Evolutionary conservation across 192 early-diverging fungal species (phyloP), one percentile per base, ranked within the genome.

Genomic region (Coemansia sp.): DNA sequence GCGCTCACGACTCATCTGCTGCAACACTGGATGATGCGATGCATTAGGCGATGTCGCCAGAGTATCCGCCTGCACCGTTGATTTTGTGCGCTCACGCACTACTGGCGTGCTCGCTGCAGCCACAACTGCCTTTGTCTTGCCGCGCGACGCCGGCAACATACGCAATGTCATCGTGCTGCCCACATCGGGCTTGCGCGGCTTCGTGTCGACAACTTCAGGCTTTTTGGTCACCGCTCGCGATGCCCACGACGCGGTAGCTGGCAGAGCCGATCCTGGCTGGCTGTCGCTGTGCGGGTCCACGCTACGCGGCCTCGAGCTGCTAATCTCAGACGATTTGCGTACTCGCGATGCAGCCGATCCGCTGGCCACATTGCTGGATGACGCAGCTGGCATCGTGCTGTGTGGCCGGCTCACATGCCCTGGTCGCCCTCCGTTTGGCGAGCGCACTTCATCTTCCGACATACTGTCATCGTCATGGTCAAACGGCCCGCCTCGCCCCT

Each of bases 171-270:
- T 74, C 25, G 77, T 64, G 21, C 76, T 64, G 17, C 29, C 12
- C 5, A 61, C 65, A 19, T 79, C 76, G 8, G 48, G 7, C n/a
- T 60, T 65, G 29, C 70, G 70, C 2, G 67, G 1, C 53, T 48
- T 69, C 17, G 50, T 12, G 7, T 72, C 75, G 4, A 58, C 39
- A 0, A 58, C 2, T 19, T 72, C 70, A 0, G 76, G 50, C 52
- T 79, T 79, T 53, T 79, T 79, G 17, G 63, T 48, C 63, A 68
- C 66, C 41, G 76, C 69, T 1, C 70, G 66, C 19, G 67, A 60
- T 5, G 79, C 79, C 79, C 79, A 82, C 15, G 79, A 82, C 2
- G 79, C 79, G 0, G 79, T 82, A 0, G 79, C 73, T 14, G 79
- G 79, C 45, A 82, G 45, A 1, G 79, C 79, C 4, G 79, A 82